Base-by-base conservation (phyloP, 2,329 filamentous ascomycete species). In the Hymenoscyphus albidus region DNA sequence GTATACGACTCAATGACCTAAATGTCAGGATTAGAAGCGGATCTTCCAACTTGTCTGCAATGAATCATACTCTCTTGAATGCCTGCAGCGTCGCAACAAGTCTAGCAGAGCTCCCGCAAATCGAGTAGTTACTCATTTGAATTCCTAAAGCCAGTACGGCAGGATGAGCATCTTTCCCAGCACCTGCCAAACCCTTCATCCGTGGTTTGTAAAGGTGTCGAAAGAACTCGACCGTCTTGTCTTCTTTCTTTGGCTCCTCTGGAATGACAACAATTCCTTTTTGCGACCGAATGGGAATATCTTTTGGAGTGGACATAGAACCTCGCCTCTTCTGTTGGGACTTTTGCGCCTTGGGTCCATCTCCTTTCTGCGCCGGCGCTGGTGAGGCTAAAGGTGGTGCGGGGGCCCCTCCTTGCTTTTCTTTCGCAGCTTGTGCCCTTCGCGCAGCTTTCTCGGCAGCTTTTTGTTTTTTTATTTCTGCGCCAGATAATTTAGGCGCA, bases 1-100 rank as follows among this genome's bases (percentile, higher is more conserved):
- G 87, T 90, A 77, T 99, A 99, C n/a, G 91, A 88, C 73, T 92
- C 86, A 68, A 99, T 94, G 68, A 98, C 91, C 88, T 96, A 55
- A 69, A 61, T 74, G 62, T 39, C 35, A 44, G 31, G 31, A 59
- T 18, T 31, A 56, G 22, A 48, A 56, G 27, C 35, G 18, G 18
- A 51, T 38, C 6, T 10, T 31, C 18, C 22, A 54, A 54, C 5
- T 4, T 32, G 4, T 16, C 22, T 27, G 18, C 18, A 38, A 35
- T 57, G 57, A 75, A 22, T 40, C 80, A 73, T 76, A 93, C 92
- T 80, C 89, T 87, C 76, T 96, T 96, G 76, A 99, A 96, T 1
- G 92, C 93, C 69, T 95, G 79, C 57, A 99, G 80, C 71, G 93
- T 98, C 39, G 92, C 90, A 68, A 97, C 89, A 72, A 96, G 88